phyloP scores from a whole-genome alignment of 495 filamentous ascomycete species.

The Penicillium tannophilum region DNA sequence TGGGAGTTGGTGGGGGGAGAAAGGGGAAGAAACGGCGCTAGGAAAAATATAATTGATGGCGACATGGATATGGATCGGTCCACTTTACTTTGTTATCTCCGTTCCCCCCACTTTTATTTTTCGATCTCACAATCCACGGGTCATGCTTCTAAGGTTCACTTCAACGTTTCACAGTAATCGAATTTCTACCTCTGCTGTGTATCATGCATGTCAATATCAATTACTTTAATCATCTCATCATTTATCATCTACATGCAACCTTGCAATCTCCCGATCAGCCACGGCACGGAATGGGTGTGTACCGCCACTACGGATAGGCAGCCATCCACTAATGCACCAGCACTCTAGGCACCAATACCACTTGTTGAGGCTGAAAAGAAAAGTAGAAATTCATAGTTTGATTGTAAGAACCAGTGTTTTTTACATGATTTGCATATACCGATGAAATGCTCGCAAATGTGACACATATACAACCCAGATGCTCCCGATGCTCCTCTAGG shows the following conservation, averaged over 20 bases:
- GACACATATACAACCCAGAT: constrained; percentile 30
- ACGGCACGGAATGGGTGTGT: not conserved
- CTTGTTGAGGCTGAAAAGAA: not conserved
- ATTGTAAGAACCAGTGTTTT: not conserved
- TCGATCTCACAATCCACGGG: not conserved
- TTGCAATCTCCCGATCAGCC: not conserved
- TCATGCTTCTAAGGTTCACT: not conserved
- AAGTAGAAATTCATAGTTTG: not conserved
- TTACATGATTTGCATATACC: not conserved
- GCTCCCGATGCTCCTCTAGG: constrained; percentile 33
- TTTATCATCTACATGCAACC: not conserved
- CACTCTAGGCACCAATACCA: no score
- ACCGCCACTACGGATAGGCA: no score
- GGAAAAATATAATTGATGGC: constrained; percentile 23
- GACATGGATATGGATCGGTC: constrained; percentile 23
- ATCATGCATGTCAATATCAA: not conserved
- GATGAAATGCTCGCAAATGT: constrained; percentile 6
- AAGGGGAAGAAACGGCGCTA: constrained; percentile 12
- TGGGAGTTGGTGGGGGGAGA: constrained; percentile 5
- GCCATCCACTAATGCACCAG: no score
- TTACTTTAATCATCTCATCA: not conserved
- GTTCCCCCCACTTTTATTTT: constrained; percentile 9
- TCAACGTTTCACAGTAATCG: not conserved
- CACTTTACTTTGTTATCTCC: constrained; percentile 8
- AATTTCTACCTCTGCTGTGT: not conserved